Percentiles rank a stretch among this genome's conserved stretches.
Evolutionary conservation across 106 monocot species (phyloP).

Genomic region (Allium sativum): DNA sequence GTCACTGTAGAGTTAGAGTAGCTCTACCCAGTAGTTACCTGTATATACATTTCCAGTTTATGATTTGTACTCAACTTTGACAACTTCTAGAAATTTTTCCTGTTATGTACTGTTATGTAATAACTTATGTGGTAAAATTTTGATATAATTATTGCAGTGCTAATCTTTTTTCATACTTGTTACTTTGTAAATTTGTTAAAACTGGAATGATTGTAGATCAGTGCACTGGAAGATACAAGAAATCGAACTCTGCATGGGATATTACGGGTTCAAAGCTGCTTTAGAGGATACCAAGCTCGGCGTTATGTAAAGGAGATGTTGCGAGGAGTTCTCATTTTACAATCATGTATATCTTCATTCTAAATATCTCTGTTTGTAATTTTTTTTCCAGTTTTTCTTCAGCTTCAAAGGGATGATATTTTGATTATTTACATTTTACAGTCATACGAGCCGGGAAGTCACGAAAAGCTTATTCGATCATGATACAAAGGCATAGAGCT

Average conservation of each 20-base stretch:
- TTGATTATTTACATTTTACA: conserved; percentile 7
- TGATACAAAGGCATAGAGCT: conserved; percentile 56
- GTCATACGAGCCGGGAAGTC: conserved; percentile 71
- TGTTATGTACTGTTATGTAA: too few relatives aligned
- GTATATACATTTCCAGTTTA: too few relatives aligned
- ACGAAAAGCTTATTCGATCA: conserved; percentile 33
- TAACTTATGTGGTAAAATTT: too few relatives aligned
- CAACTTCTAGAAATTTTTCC: too few relatives aligned
- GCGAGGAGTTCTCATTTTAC: conserved; percentile 59
- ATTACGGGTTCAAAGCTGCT: conserved; percentile 91
- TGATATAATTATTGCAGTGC: too few relatives aligned
- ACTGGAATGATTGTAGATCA: conserved; percentile 24
- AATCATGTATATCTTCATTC: conserved; percentile 60
- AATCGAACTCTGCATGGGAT: conserved; percentile 94
- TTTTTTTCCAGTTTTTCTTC: too few relatives aligned
- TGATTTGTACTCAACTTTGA: too few relatives aligned
- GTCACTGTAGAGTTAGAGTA: too few relatives aligned
- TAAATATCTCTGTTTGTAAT: not conserved
- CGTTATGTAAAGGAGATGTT: conserved; percentile 43
- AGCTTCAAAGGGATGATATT: not conserved
- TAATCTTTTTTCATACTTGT: too few relatives aligned
- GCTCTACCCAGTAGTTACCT: too few relatives aligned
- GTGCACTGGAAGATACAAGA: conserved; percentile 93
- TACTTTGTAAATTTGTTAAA: too few relatives aligned
- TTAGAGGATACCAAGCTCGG: conserved; percentile 87